phyloP scores from a whole-genome alignment of 495 filamentous ascomycete genomes.

The Aspergillus incahuasiensis region DNA sequence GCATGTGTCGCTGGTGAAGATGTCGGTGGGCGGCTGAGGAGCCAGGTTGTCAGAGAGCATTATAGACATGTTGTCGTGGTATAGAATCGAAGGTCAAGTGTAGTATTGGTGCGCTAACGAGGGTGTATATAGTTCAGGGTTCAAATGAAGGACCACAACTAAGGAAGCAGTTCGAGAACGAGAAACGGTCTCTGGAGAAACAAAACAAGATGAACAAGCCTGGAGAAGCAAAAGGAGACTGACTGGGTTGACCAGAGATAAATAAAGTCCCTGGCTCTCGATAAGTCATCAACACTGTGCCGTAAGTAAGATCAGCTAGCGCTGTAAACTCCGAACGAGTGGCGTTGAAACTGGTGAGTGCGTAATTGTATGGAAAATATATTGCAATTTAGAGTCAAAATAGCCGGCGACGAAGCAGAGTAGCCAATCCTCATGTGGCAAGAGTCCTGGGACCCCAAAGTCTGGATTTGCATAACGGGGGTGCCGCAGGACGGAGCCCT shows the following conservation, averaged over 20 bases:
- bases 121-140: constrained; percentile 5
- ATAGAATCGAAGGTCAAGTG: constrained; percentile 6
- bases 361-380: constrained; percentile 8
- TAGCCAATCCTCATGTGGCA: constrained; percentile 12
- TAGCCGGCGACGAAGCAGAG: constrained; percentile 9
- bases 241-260: constrained; percentile 13
- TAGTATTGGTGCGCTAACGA: constrained; percentile 8
- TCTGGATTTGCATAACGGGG: constrained; percentile 9
- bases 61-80: constrained; percentile 35
- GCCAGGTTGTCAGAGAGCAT: constrained; percentile 41
- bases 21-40: constrained; percentile 41
- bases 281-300: constrained; percentile 13
- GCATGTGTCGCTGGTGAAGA: constrained; percentile 54
- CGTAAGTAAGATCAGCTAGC: neutral
- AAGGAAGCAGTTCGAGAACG: constrained; percentile 9
- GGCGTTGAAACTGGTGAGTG: constrained; percentile 1
- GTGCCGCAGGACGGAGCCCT: neutral
- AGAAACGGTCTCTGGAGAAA: constrained; percentile 1
- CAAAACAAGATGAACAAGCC: constrained; percentile 1
- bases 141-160: constrained; percentile 26
- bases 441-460: constrained; percentile 8
- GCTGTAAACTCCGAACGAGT: constrained; percentile 2
- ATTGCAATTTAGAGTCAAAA: constrained; percentile 3
- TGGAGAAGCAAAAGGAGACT: constrained; percentile 14
- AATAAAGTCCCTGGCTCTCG: constrained; percentile 11